Evolutionary conservation across 306 rosid species (phyloP).

Genomic region (Phaseolus lunatus): DNA sequence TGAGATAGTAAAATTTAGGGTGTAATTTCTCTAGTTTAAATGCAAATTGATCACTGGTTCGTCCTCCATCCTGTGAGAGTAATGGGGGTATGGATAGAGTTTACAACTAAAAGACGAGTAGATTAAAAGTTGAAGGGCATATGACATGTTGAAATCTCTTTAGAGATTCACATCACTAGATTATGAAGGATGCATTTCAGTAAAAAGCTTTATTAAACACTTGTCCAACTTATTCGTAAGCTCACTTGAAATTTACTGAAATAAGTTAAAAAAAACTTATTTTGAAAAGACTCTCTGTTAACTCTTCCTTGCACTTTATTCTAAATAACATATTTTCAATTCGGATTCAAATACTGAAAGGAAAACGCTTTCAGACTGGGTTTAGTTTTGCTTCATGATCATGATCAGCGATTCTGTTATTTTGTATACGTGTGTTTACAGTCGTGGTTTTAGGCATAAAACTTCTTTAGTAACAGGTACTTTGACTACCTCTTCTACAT

Average conservation of each 20-base stretch:
- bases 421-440: slow-evolving; percentile 8
- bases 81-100: slow-evolving; percentile 9
- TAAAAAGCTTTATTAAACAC: neutral
- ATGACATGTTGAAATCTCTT: slow-evolving; percentile 34
- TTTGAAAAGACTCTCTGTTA: neutral
- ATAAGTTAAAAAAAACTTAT: neutral
- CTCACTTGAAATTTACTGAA: slow-evolving; percentile 3
- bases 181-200: neutral
- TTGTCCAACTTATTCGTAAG: neutral
- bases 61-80: slow-evolving; percentile 24
- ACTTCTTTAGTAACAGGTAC: slow-evolving; percentile 62
- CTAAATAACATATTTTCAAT: slow-evolving; percentile 20
- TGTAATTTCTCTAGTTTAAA: slow-evolving; percentile 17
- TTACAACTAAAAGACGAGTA: no score
- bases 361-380: neutral
- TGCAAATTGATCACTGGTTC: slow-evolving; percentile 36
- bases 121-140: no score
- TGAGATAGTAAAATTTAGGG: slow-evolving; percentile 10
- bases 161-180: slow-evolving; percentile 13
- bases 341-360: slow-evolving; percentile 20
- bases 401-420: slow-evolving; percentile 29
- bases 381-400: slow-evolving; percentile 17
- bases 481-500: slow-evolving; percentile 88
- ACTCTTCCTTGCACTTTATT: neutral
- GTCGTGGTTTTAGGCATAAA: slow-evolving; percentile 19